These are phyloP conservation scores for Aureococcus anophagefferens DNA, from an alignment of 108 stramenopile genomes.

Conservation along the genomic window DNA sequence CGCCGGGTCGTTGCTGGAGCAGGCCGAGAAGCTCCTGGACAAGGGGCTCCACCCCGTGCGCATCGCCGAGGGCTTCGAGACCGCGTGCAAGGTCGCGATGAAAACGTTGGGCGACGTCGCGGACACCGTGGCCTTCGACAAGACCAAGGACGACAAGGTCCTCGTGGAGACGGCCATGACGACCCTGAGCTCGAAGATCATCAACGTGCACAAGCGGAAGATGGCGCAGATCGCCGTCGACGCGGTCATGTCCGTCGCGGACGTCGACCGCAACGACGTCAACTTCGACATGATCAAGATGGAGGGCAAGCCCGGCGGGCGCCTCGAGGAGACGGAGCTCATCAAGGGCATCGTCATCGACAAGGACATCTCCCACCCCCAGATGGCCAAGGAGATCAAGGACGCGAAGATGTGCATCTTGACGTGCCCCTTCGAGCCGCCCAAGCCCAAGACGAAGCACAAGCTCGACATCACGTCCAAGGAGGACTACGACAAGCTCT, in stretches of 20 bases:
- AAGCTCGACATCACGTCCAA: constrained; percentile 92
- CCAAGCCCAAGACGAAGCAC: constrained; percentile 99
- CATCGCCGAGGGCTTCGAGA: constrained; percentile 93
- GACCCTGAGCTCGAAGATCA: constrained; percentile 87
- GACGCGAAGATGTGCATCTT: constrained; percentile 91
- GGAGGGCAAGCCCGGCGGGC: constrained; percentile 97
- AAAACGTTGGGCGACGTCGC: constrained; percentile 68
- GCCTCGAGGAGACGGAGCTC: too few relatives aligned
- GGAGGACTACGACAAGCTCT: constrained; percentile 88
- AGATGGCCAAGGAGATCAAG: constrained; percentile 81
- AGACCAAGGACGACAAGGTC: constrained; percentile 72
- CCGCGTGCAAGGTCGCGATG: too few relatives aligned
- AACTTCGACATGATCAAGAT: constrained; percentile 99
- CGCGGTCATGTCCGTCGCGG: too few relatives aligned
- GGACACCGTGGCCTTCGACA: too few relatives aligned
- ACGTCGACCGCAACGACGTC: too few relatives aligned
- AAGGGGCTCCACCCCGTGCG: constrained; percentile 93
- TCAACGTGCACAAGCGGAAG: constrained; percentile 81
- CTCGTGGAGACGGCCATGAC: constrained; percentile 89
- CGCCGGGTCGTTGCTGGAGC: constrained; percentile 88
- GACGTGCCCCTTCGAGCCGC: constrained; percentile 97
- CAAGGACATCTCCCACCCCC: constrained; percentile 95
- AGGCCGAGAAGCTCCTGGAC: constrained; percentile 82
- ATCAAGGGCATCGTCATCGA: constrained; percentile 94
- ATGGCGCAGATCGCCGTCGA: constrained; percentile 93